Percentiles rank a stretch among this genome's conserved stretches.
Evolutionary conservation across 345 rosid species (phyloP).

Genomic region (Populus davidiana): DNA sequence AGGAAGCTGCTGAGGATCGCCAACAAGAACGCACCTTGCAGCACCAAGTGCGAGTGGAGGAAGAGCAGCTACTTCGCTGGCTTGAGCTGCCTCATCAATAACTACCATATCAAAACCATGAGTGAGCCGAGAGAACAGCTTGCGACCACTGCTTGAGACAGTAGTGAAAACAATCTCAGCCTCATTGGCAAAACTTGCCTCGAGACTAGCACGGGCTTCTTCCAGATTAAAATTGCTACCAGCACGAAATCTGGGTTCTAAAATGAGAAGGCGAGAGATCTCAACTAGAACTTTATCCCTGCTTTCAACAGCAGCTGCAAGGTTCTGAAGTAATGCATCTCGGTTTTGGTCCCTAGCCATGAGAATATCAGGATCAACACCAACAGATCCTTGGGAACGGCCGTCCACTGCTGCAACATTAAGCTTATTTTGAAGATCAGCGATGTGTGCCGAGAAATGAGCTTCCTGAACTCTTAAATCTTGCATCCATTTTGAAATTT

Average conservation of each 20-base stretch:
- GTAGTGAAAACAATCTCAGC: constrained; percentile 99
- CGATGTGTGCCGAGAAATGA: constrained; percentile 73
- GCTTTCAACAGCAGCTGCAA: constrained; percentile 90
- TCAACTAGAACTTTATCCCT: constrained; percentile 96
- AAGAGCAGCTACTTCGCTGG: constrained; percentile 92
- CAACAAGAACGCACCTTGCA: constrained; percentile 95
- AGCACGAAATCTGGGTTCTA: constrained; percentile 73
- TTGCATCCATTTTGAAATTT: constrained; percentile 81
- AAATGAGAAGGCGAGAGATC: constrained; percentile 91
- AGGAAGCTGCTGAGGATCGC: constrained; percentile 99
- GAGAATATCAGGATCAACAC: constrained; percentile 93
- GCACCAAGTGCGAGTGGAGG: constrained; percentile 98
- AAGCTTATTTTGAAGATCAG: constrained; percentile 74
- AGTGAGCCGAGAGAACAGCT: constrained; percentile 87
- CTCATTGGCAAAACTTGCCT: constrained; percentile 98
- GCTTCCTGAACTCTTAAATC: constrained; percentile 72
- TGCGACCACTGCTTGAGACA: constrained; percentile 98
- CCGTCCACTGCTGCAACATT: constrained; percentile 66
- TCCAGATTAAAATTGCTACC: constrained; percentile 83
- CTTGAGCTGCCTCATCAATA: constrained; percentile 99
- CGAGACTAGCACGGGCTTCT: constrained; percentile 95
- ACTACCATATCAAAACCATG: constrained; percentile 99
- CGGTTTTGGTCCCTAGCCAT: constrained; percentile 88
- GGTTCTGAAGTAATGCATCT: constrained; percentile 77
- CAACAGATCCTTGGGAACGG: constrained; percentile 94